phyloP scores from a whole-genome alignment of 2,329 filamentous ascomycete species.

The Talaromyces pinophilus region DNA sequence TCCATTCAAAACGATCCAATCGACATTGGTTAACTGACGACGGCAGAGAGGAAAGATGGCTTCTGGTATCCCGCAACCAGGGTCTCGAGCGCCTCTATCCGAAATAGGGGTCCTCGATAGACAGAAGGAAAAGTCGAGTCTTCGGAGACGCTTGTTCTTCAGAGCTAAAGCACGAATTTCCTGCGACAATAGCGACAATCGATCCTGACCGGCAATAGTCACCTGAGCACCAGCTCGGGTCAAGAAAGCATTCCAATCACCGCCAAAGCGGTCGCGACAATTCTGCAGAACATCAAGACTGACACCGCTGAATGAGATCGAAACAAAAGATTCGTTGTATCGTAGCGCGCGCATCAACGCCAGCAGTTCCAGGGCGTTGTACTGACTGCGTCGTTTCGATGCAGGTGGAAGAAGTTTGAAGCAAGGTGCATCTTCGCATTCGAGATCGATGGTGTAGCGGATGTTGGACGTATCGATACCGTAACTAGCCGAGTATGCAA shows the following conservation, averaged over 20 bases:
- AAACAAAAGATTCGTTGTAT: conserved; percentile 69
- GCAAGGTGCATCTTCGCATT: conserved; percentile 66
- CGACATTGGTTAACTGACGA: conserved; percentile 66
- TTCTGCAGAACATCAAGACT: conserved; percentile 66
- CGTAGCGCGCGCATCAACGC: conserved; percentile 69
- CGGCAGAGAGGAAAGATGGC: conserved; percentile 69
- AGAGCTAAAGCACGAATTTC: conserved; percentile 68
- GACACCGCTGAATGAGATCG: conserved; percentile 67
- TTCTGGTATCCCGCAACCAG: conserved; percentile 69
- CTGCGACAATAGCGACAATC: conserved; percentile 64
- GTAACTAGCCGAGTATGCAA: conserved; percentile 70
- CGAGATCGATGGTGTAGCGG: conserved; percentile 61
- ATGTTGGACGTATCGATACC: conserved; percentile 68
- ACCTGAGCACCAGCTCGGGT: conserved; percentile 61
- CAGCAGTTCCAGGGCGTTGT: conserved; percentile 64
- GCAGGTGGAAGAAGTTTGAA: conserved; percentile 64
- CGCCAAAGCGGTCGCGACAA: conserved; percentile 60
- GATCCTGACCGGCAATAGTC: conserved; percentile 55
- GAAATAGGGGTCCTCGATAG: conserved; percentile 58
- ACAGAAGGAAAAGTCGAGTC: conserved; percentile 66
- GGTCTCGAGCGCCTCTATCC: conserved; percentile 54
- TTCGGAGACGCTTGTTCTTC: conserved; percentile 63
- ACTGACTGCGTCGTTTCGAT: conserved; percentile 51
- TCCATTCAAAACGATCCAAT: conserved; percentile 69
- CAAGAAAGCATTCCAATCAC: conserved; percentile 62